These are phyloP conservation scores for Pezicula carpinea DNA, from an alignment of 2,329 filamentous ascomycete genomes.

Conservation along the genomic window DNA sequence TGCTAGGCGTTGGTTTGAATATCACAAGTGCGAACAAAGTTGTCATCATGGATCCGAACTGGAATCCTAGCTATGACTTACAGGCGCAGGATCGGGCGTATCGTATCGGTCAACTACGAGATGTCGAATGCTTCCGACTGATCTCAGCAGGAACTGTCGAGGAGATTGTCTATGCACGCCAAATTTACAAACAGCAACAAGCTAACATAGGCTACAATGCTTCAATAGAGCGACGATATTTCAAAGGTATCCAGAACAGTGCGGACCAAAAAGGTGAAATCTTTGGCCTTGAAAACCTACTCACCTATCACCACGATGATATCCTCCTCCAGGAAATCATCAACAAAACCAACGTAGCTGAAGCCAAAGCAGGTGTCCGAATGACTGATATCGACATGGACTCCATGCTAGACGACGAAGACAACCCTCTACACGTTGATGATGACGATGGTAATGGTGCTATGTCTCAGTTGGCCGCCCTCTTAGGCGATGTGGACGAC, in stretches of 20 bases:
- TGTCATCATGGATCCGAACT: constrained; percentile 93
- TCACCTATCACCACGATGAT: constrained; percentile 74
- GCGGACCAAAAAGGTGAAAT: constrained; percentile 84
- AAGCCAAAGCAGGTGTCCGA: constrained; percentile 79
- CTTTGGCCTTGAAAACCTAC: constrained; percentile 84
- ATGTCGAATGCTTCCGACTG: constrained; percentile 93
- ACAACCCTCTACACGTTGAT: constrained; percentile 34
- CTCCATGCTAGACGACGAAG: constrained; percentile 50
- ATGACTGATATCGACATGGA: constrained; percentile 74
- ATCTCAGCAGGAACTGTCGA: constrained; percentile 91
- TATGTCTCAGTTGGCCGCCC: constrained; percentile 66
- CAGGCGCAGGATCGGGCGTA: constrained; percentile 97
- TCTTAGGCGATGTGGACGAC: constrained; percentile 46
- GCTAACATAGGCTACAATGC: constrained; percentile 97
- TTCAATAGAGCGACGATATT: constrained; percentile 87
- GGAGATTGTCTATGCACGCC: constrained; percentile 92
- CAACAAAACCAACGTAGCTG: constrained; percentile 96
- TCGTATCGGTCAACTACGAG: constrained; percentile 84
- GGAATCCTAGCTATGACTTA: constrained; percentile 92
- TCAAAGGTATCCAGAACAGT: constrained; percentile 87
- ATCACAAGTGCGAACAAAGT: constrained; percentile 98
- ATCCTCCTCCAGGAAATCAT: constrained; percentile 90
- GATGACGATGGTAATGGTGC: constrained; percentile 53
- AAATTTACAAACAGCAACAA: constrained; percentile 99
- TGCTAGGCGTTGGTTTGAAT: constrained; percentile 73